Evolutionary conservation across 345 rosid species (phyloP).

Genomic region (Euclidium syriacum): DNA sequence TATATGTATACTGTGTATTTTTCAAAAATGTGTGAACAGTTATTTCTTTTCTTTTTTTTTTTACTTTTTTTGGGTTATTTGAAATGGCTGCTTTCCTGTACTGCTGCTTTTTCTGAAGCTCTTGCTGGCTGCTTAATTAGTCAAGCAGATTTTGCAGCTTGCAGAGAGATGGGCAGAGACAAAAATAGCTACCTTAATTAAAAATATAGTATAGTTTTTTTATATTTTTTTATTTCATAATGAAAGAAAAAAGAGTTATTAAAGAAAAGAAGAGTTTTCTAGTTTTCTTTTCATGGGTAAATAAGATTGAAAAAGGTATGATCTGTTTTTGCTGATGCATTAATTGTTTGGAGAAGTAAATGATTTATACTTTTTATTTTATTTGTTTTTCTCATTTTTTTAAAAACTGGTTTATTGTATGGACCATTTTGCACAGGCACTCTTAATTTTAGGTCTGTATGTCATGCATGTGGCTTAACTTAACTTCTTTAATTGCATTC

Average conservation of each 20-base stretch:
- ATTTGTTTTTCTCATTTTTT: neutral
- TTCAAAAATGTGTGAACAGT: slow-evolving; percentile 7
- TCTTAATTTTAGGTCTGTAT: slow-evolving; percentile 19
- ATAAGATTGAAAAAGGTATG: slow-evolving; percentile 20
- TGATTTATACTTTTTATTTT: neutral
- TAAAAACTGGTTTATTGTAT: slow-evolving; percentile 9
- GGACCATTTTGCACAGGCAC: slow-evolving; percentile 17
- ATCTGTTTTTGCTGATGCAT: slow-evolving; percentile 26
- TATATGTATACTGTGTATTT: neutral
- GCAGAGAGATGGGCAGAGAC: slow-evolving; percentile 29
- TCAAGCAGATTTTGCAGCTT: slow-evolving; percentile 29
- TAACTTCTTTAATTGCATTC: neutral
- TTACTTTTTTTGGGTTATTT: slow-evolving; percentile 20
- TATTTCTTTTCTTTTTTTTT: neutral
- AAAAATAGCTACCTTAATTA: neutral
- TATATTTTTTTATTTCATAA: neutral
- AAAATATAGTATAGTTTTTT: neutral
- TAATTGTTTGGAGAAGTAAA: slow-evolving; percentile 7
- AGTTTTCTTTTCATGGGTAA: slow-evolving; percentile 6
- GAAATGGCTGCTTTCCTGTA: slow-evolving; percentile 28
- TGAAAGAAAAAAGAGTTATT: too few relatives aligned
- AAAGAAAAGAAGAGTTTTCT: neutral
- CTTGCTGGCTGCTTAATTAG: slow-evolving; percentile 25
- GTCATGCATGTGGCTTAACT: slow-evolving; percentile 15
- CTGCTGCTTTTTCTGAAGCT: slow-evolving; percentile 23